Conservation (phyloP, 2,329 filamentous ascomycete genomes). For the Ophiostoma triangulosporum region DNA sequence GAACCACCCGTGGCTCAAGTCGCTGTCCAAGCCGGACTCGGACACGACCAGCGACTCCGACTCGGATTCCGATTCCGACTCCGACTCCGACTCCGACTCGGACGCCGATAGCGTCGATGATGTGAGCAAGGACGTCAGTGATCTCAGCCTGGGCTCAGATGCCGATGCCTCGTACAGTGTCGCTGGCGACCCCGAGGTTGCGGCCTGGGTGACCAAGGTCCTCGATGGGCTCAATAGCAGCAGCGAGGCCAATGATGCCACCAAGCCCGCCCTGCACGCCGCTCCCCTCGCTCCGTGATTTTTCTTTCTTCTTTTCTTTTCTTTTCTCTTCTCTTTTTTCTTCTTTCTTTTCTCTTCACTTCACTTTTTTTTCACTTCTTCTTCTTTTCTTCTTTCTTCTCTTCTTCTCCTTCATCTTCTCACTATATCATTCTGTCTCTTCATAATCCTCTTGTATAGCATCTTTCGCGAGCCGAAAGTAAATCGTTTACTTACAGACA, state of each 20-base stretch:
- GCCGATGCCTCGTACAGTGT: slow-evolving; percentile 19
- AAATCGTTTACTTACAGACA: neutral
- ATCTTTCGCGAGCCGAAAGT: neutral
- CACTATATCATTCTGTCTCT: neutral
- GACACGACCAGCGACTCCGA: slow-evolving; percentile 22
- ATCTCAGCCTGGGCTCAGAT: slow-evolving; percentile 22
- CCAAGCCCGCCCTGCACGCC: slow-evolving; percentile 74
- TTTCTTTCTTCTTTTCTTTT: neutral
- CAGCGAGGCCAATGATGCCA: slow-evolving; percentile 24
- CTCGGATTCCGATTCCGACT: slow-evolving; percentile 19
- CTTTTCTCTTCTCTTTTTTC: neutral
- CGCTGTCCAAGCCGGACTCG: slow-evolving; percentile 19
- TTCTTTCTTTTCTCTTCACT: neutral
- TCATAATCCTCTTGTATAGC: neutral
- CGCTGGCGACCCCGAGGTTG: slow-evolving; percentile 68
- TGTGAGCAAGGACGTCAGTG: slow-evolving; percentile 21
- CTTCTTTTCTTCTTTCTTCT: slow-evolving; percentile 3
- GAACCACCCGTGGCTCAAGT: slow-evolving; percentile 71
- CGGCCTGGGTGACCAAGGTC: slow-evolving; percentile 66
- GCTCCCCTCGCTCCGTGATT: slow-evolving; percentile 56
- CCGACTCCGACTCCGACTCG: slow-evolving; percentile 18
- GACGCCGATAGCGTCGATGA: slow-evolving; percentile 19
- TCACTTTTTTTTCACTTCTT: slow-evolving; percentile 1
- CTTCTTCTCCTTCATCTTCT: neutral
- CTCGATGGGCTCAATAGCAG: slow-evolving; percentile 46